phyloP scores from a whole-genome alignment of 108 stramenopile genomes.

The Nitzschia putrida region DNA sequence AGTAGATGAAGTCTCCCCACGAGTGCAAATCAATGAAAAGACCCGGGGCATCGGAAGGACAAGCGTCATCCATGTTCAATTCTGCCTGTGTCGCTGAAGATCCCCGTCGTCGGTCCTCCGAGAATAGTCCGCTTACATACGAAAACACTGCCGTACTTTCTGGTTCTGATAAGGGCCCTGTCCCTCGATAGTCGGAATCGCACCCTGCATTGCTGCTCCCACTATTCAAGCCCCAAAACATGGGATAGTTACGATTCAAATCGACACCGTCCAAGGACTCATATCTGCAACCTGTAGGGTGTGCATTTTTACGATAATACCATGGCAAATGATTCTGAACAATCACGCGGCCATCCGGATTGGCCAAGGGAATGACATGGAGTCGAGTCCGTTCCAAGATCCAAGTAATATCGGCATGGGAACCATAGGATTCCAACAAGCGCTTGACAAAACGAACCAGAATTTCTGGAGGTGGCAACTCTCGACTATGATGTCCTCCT shows the following conservation, averaged over 20 bases:
- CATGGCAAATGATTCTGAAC: conserved; percentile 38
- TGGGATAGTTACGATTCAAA: conserved; percentile 62
- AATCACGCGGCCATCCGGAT: conserved; percentile 59
- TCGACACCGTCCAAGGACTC: conserved; percentile 49
- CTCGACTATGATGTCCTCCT: not conserved
- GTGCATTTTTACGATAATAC: conserved; percentile 52
- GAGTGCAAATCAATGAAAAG: conserved; percentile 56
- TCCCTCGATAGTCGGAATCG: conserved; percentile 35
- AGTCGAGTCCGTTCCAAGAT: conserved; percentile 44
- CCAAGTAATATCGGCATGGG: not conserved
- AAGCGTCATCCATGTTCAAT: conserved; percentile 19
- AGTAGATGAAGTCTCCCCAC: conserved; percentile 42
- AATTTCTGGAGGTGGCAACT: conserved; percentile 6
- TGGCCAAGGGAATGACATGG: conserved; percentile 53
- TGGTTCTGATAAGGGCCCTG: conserved; percentile 35
- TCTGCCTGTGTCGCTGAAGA: conserved; percentile 5
- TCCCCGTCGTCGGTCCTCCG: not conserved
- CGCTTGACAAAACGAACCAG: not conserved
- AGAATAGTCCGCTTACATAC: not conserved
- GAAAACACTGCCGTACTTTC: not conserved
- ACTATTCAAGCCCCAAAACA: conserved; percentile 42
- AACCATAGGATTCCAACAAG: not conserved
- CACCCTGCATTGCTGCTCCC: conserved; percentile 44
- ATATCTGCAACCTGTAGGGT: conserved; percentile 9
- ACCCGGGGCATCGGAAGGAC: conserved; percentile 25